Evolutionary conservation across 306 rosid species (phyloP).

Genomic region (Inga leiocalycina): DNA sequence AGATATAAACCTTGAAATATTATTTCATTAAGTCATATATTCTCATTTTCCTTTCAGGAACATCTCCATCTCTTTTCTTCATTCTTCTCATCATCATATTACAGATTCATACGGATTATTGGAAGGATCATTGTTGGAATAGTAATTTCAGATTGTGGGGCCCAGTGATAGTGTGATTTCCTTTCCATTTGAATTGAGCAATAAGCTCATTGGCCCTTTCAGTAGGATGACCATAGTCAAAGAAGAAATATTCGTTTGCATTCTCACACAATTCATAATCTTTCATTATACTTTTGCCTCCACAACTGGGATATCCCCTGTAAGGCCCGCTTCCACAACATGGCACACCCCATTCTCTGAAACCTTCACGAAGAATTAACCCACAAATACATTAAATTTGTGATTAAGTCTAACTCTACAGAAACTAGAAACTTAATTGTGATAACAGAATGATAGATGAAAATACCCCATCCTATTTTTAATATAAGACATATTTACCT

Average conservation of each 20-base stretch:
- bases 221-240: slow-evolving; percentile 47
- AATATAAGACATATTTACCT: too few species aligned
- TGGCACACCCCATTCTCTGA: slow-evolving; percentile 29
- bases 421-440: background rate
- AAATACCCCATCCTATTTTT: too few species aligned
- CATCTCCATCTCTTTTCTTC: background rate
- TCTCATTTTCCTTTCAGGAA: background rate
- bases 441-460: background rate
- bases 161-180: background rate
- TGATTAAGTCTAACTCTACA: background rate
- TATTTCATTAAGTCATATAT: background rate
- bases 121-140: background rate
- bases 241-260: slow-evolving; percentile 37
- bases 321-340: slow-evolving; percentile 24
- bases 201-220: slow-evolving; percentile 38
- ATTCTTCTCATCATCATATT: background rate
- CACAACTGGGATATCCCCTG: slow-evolving; percentile 22
- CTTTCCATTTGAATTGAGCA: slow-evolving; percentile 37
- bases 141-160: slow-evolving; percentile 22
- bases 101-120: background rate
- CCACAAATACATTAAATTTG: background rate
- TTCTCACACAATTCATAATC: slow-evolving; percentile 26
- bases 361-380: slow-evolving; percentile 19
- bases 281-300: background rate
- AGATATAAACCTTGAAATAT: background rate